Evolutionary conservation across 352 stramenopile species (phyloP), one percentile per base, ranked within the genome.

Genomic region (Phytophthora lateralis): DNA sequence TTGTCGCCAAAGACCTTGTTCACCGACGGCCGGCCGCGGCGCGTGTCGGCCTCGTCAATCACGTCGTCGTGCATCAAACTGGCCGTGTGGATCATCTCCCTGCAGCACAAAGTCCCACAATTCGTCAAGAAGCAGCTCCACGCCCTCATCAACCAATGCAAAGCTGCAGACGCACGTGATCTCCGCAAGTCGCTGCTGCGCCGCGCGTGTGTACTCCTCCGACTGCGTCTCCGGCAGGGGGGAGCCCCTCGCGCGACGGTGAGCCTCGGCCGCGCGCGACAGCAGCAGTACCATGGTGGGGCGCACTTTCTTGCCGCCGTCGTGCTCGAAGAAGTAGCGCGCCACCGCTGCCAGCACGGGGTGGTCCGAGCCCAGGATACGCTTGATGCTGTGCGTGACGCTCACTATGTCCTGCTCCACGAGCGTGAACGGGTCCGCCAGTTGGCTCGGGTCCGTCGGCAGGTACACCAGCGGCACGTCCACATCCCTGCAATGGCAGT

Each of bases 41-140:
- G 89, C 54, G 94, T 99, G 63, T 99, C 96, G 14, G 97, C 91
- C 58, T 97, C 91, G 70, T 99, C 97, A 69, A 99, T 99, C 48
- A 99, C 97, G 71, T 99, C 97, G 80, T 99, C 97, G 72, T 99
- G 97, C 70, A 99, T 97, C 37, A 99, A 65, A 72, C 89, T 98
- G 52, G 97, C 97, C 18, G 97, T 99, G 82, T 99, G 97, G 76
- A 99, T 99, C 92, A 99, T 98, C 83, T 99, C 97, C 29, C 85
- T 90, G 63, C 34, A 69, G 8, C 26, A 52, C 24, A 1, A 51
- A 30, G 52, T 11, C 24, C 48, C 5, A 29, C 20, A 9, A 3
- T 26, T 44, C n/a, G 21, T 32, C 45, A 55, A 44, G 15, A 46
- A 4, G 59, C n/a, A 52, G 27, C 21, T 32, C 15, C 29, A 52